Percentiles rank a stretch among this genome's conserved stretches.
These are phyloP conservation scores for Mycena polygramma DNA, from an alignment of 768 basidiomycete species.

Conservation along the genomic window DNA sequence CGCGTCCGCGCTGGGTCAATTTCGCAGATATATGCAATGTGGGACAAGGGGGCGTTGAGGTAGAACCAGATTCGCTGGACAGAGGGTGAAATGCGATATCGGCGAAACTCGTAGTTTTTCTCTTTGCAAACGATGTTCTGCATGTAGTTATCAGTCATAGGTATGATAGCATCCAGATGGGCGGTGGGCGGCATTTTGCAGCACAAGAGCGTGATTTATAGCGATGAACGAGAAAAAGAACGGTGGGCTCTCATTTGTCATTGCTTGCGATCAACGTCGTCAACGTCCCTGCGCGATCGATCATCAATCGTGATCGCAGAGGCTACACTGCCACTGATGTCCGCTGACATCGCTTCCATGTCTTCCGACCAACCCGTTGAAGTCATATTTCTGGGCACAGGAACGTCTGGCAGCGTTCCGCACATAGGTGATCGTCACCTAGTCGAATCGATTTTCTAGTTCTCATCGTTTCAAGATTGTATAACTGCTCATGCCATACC, in stretches of 20 bases:
- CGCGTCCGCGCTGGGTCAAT: slow-evolving; percentile 39
- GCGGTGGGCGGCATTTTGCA: neutral
- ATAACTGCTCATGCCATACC: slow-evolving; percentile 73
- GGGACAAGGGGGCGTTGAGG: slow-evolving; percentile 38
- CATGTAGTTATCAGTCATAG: slow-evolving; percentile 34
- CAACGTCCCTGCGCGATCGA: too few species aligned
- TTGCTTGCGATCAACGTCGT: too few species aligned
- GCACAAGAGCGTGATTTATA: too few species aligned
- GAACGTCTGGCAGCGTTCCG: slow-evolving; percentile 34
- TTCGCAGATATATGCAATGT: slow-evolving; percentile 37
- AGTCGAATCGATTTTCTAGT: slow-evolving; percentile 54
- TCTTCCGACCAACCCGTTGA: slow-evolving; percentile 19
- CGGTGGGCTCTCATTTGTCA: too few species aligned
- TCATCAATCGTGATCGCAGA: too few species aligned
- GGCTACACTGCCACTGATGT: too few species aligned
- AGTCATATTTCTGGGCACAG: slow-evolving; percentile 32
- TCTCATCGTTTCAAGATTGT: slow-evolving; percentile 60
- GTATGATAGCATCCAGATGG: slow-evolving; percentile 15
- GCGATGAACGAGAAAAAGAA: too few species aligned
- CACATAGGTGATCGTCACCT: slow-evolving; percentile 21
- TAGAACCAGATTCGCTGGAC: slow-evolving; percentile 41
- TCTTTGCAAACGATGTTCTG: slow-evolving; percentile 28
- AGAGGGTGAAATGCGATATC: slow-evolving; percentile 42
- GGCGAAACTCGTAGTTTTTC: slow-evolving; percentile 41
- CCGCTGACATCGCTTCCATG: too few species aligned